These are phyloP conservation scores for Apodospora peruviana DNA, from an alignment of 495 filamentous ascomycete genomes.

Conservation along the genomic window DNA sequence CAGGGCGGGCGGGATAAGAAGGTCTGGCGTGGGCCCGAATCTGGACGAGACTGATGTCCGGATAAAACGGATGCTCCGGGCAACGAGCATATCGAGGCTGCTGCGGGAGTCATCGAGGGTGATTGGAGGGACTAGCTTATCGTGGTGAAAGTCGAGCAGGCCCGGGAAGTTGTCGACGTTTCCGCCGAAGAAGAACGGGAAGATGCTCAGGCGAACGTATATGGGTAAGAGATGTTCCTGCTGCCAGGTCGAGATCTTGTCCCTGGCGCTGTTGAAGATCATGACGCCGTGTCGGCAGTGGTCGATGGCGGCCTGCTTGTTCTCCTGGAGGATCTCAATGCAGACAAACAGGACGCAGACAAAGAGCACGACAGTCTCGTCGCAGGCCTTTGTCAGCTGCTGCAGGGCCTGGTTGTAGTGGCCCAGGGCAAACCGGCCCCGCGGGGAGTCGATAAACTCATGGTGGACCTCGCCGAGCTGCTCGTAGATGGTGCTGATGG, in stretches of 20 bases:
- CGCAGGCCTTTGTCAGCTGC: constrained; percentile 21
- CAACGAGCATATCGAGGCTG: constrained; percentile 23
- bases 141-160: constrained; percentile 2
- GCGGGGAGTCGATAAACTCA: constrained; percentile 9
- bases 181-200: constrained; percentile 30
- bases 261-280: constrained; percentile 18
- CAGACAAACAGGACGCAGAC: constrained; percentile 53
- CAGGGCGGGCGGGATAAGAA: neutral
- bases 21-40: constrained; percentile 2
- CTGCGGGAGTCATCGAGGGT: constrained; percentile 17
- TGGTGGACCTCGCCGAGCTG: constrained; percentile 17
- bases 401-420: constrained; percentile 32
- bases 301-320: constrained; percentile 33
- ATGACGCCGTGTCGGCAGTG: constrained; percentile 35
- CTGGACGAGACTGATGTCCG: constrained; percentile 20
- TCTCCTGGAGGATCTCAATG: constrained; percentile 46
- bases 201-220: constrained; percentile 28
- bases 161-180: constrained; percentile 19
- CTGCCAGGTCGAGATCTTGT: constrained; percentile 17
- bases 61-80: constrained; percentile 19
- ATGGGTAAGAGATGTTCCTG: constrained; percentile 26
- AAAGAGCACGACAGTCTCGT: constrained; percentile 37
- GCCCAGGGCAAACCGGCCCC: constrained; percentile 19
- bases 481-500: constrained; percentile 31
- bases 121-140: constrained; percentile 2